These are phyloP conservation scores for Pichia phayaonensis DNA, from an alignment of 805 yeast species.

Conservation along the genomic window DNA sequence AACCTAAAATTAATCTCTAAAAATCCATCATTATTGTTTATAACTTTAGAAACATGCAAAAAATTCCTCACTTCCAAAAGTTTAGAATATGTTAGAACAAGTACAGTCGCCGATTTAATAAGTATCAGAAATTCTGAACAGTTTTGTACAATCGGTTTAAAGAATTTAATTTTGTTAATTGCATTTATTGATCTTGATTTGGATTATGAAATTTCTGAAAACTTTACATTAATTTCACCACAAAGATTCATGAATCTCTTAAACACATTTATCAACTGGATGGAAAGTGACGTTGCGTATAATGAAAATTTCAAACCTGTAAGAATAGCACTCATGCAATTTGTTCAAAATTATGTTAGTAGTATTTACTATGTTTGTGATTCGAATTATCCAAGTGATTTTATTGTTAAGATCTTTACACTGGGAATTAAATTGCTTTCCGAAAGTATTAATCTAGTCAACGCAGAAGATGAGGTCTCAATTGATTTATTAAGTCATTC, in stretches of 20 bases:
- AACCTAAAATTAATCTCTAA: conserved; percentile 28
- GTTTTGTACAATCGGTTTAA: conserved; percentile 36
- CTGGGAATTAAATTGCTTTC: conserved; percentile 32
- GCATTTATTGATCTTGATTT: conserved; percentile 32
- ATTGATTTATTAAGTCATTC: conserved; percentile 41
- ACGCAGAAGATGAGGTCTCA: conserved; percentile 13
- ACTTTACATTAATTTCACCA: conserved; percentile 42
- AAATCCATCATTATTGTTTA: conserved; percentile 28
- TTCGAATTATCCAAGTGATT: conserved; percentile 23
- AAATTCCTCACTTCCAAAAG: conserved; percentile 31
- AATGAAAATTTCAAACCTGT: conserved; percentile 44
- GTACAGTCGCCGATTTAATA: conserved; percentile 56
- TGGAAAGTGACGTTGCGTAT: conserved; percentile 54
- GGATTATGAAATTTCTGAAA: conserved; percentile 19
- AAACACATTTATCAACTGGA: conserved; percentile 46
- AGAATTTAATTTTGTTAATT: conserved; percentile 40
- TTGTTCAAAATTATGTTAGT: conserved; percentile 26
- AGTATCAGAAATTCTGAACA: conserved; percentile 39
- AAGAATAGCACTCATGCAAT: conserved; percentile 43
- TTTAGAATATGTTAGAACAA: conserved; percentile 49
- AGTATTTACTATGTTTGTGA: conserved; percentile 28
- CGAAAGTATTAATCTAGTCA: conserved; percentile 38
- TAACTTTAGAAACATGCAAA: conserved; percentile 30
- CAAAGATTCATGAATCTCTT: conserved; percentile 61
- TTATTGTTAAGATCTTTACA: conserved; percentile 27